These are phyloP conservation scores for Cyclostephanos invisitatus DNA, from an alignment of 108 stramenopile species.

Conservation along the genomic window DNA sequence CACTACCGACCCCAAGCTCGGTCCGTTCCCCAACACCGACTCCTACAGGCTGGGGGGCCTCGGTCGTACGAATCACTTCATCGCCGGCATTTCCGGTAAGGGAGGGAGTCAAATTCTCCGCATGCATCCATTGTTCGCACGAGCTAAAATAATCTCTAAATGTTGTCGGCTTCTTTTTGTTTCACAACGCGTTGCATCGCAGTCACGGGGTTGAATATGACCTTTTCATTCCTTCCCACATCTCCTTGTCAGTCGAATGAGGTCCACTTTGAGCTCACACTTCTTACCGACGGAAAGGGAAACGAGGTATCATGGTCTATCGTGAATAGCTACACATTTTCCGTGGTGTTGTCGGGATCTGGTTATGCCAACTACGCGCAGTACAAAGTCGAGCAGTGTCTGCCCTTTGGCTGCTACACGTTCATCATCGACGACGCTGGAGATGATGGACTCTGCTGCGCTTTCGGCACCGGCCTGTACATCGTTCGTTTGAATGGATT, in stretches of 20 bases:
- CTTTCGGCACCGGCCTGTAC: constrained; percentile 29
- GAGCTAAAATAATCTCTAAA: not conserved
- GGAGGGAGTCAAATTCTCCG: not conserved
- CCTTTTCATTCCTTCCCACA: constrained; percentile 32
- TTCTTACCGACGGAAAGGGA: constrained; percentile 37
- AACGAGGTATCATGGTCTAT: constrained; percentile 34
- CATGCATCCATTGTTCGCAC: not conserved
- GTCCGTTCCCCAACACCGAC: constrained; percentile 52
- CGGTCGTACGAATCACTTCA: constrained; percentile 34
- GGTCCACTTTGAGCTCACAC: constrained; percentile 34
- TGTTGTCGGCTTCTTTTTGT: not conserved
- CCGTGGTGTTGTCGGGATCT: constrained; percentile 22
- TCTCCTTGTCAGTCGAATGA: constrained; percentile 37
- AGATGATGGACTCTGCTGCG: constrained; percentile 43
- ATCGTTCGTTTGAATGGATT: constrained; percentile 37
- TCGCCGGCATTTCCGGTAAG: constrained; percentile 40
- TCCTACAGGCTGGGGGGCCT: constrained; percentile 30
- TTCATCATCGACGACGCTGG: constrained; percentile 33
- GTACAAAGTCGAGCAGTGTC: constrained; percentile 16
- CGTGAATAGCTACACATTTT: constrained; percentile 7
- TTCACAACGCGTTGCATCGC: not conserved
- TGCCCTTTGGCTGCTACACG: constrained; percentile 39
- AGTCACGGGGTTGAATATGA: constrained; percentile 28
- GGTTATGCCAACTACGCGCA: constrained; percentile 18
- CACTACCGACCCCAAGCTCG: constrained; percentile 27